Evolutionary conservation across 495 filamentous ascomycete genomes (phyloP).

Genomic region (Hypoxylon fragiforme): DNA sequence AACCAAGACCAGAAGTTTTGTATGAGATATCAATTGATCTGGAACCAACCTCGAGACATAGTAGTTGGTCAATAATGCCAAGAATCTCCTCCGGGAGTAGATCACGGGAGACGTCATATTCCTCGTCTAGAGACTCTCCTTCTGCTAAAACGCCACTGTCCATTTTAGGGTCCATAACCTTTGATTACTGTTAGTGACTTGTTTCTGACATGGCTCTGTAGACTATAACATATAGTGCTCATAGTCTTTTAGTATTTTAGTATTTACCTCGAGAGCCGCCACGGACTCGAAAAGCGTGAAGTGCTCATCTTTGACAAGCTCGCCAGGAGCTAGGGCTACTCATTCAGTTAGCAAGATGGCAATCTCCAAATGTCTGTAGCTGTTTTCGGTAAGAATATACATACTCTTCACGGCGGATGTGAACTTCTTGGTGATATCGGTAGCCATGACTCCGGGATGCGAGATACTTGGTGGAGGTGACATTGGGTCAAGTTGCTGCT

Average conservation of each 20-base stretch:
- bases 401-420: slow-evolving; percentile 68
- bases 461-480: slow-evolving; percentile 42
- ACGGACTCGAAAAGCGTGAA: slow-evolving; percentile 95
- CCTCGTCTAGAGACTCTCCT: slow-evolving; percentile 78
- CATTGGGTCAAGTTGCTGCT: slow-evolving; percentile 22
- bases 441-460: slow-evolving; percentile 57
- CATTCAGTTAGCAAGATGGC: slow-evolving; percentile 13
- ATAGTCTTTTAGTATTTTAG: too few relatives aligned
- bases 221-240: too few relatives aligned
- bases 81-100: slow-evolving; percentile 79
- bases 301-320: slow-evolving; percentile 89
- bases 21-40: slow-evolving; percentile 28
- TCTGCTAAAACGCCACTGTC: slow-evolving; percentile 82
- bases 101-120: slow-evolving; percentile 75
- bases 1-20: too few relatives aligned
- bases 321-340: slow-evolving; percentile 72
- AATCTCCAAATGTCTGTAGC: not conserved
- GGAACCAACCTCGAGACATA: slow-evolving; percentile 78
- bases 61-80: slow-evolving; percentile 91
- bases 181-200: slow-evolving; percentile 4
- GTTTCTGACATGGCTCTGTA: not conserved
- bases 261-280: slow-evolving; percentile 85
- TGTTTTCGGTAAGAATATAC: not conserved
- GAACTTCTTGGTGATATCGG: slow-evolving; percentile 81
- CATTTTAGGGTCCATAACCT: slow-evolving; percentile 99